A percentile compares a stretch with the other conserved stretches of the same genome.
Evolutionary conservation across 768 basidiomycete genomes (phyloP).

Genomic region (Saitozyma sp.): DNA sequence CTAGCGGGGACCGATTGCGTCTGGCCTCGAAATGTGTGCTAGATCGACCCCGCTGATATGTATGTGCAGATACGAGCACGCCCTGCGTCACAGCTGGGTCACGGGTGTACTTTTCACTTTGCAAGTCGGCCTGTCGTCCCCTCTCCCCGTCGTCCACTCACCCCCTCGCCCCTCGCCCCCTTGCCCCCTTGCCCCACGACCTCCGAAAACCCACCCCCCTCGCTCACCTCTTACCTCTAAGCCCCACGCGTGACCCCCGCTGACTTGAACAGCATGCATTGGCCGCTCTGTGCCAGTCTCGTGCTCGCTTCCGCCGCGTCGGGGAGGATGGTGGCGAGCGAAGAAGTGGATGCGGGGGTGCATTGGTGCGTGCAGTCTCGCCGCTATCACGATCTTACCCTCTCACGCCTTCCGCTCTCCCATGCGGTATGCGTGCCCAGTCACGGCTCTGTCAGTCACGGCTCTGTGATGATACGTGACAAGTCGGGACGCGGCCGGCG

Average conservation of each 20-base stretch:
- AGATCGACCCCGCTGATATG: not conserved
- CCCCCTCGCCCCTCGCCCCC: too few species aligned
- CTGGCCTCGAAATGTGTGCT: too few species aligned
- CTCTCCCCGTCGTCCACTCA: not conserved
- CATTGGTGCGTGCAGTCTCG: constrained; percentile 1
- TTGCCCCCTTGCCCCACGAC: too few species aligned
- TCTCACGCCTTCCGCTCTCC: not conserved
- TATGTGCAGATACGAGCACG: constrained; percentile 33
- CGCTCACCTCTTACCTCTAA: too few species aligned
- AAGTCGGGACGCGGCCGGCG: not conserved
- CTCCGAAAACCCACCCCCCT: too few species aligned
- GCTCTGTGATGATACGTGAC: not conserved
- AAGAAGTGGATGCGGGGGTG: constrained; percentile 23
- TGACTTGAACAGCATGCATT: constrained; percentile 33
- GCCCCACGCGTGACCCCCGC: too few species aligned
- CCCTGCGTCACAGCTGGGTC: constrained; percentile 28
- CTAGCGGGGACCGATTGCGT: too few species aligned
- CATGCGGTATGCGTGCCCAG: too few species aligned
- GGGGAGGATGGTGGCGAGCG: constrained; percentile 23
- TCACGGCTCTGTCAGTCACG: too few species aligned
- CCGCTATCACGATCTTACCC: not conserved
- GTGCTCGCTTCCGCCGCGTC: constrained; percentile 41
- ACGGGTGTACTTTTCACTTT: constrained; percentile 22
- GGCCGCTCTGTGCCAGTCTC: constrained; percentile 38
- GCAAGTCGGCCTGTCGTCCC: constrained; percentile 7